These are phyloP conservation scores for Psilocybe cubensis DNA, from an alignment of 768 basidiomycete species.

Conservation along the genomic window DNA sequence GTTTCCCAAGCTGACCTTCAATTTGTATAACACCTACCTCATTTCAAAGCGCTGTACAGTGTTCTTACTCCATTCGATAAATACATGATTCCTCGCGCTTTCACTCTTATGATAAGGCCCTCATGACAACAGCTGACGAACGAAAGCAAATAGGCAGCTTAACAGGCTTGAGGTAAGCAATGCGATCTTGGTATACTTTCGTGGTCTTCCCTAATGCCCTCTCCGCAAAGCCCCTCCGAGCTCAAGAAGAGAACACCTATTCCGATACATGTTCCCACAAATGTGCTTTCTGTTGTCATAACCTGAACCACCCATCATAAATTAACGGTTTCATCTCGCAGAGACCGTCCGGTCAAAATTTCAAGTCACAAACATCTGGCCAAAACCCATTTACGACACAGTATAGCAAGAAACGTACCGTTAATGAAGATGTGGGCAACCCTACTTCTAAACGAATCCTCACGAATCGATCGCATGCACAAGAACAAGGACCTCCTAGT, in stretches of 20 bases:
- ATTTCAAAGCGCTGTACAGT: background rate
- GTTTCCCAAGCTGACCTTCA: background rate
- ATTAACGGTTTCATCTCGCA: background rate
- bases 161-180: background rate
- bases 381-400: background rate
- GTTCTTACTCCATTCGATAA: background rate
- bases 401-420: background rate
- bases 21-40: background rate
- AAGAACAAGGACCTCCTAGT: background rate
- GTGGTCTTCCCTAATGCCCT: background rate
- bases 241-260: background rate
- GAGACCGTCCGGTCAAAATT: background rate
- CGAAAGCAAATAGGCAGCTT: slow-evolving; percentile 8
- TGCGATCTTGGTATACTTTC: background rate
- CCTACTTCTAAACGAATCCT: background rate
- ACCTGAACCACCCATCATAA: background rate
- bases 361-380: background rate
- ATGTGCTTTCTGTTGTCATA: background rate
- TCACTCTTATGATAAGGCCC: background rate
- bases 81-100: background rate
- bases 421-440: background rate
- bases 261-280: background rate
- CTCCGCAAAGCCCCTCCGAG: background rate
- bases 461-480: background rate
- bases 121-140: slow-evolving; percentile 12